phyloP scores from a whole-genome alignment of 768 basidiomycete species.

The Cantharellus anzutake region DNA sequence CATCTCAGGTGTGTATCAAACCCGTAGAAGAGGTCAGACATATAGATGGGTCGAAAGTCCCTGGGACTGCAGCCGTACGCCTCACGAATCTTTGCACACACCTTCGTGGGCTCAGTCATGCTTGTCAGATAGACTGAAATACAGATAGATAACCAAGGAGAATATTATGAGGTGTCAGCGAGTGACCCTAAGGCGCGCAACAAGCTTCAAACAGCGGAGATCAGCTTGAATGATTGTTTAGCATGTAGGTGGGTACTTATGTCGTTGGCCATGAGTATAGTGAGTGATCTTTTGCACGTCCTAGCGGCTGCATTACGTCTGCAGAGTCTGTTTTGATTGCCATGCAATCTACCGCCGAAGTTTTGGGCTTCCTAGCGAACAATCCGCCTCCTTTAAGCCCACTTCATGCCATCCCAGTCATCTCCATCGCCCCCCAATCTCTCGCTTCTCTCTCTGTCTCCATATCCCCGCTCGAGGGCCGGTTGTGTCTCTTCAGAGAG shows the following conservation, averaged over 20 bases:
- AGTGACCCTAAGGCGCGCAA: conserved; percentile 12
- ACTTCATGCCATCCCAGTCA: conserved; percentile 37
- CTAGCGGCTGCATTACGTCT: conserved; percentile 92
- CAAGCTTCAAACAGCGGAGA: conserved; percentile 84
- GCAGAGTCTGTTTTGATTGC: conserved; percentile 95
- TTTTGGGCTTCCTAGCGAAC: conserved; percentile 51
- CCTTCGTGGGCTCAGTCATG: conserved; percentile 4
- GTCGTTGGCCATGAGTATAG: neutral
- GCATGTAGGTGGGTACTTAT: conserved; percentile 68
- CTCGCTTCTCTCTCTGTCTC: conserved; percentile 64
- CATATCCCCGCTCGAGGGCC: conserved; percentile 28
- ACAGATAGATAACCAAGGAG: conserved; percentile 61
- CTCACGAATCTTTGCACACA: neutral
- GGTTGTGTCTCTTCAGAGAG: conserved; percentile 30
- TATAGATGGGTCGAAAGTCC: conserved; percentile 22
- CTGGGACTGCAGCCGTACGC: conserved; percentile 27
- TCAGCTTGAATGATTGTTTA: conserved; percentile 91
- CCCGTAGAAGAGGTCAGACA: conserved; percentile 48
- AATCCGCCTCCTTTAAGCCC: conserved; percentile 27
- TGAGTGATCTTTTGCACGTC: neutral
- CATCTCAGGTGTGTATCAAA: conserved; percentile 94
- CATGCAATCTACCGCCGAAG: conserved; percentile 86
- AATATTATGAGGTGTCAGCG: conserved; percentile 62
- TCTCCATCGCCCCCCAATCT: conserved; percentile 81
- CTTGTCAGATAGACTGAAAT: conserved; percentile 60